Conservation (phyloP, 352 stramenopile genomes). For the Globisporangium abappressorium region DNA sequence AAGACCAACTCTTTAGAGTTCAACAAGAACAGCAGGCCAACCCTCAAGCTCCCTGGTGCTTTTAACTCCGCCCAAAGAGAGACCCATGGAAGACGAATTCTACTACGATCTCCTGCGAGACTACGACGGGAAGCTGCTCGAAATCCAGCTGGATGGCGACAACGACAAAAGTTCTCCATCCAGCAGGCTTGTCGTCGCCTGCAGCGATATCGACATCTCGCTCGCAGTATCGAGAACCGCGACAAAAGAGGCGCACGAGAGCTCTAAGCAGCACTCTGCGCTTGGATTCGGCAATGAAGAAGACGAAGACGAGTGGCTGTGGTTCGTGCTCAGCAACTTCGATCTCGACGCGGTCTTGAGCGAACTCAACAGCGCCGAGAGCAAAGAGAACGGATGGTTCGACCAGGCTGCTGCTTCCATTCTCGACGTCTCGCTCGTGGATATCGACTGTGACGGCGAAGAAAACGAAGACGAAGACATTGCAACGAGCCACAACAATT, state of each 20-base stretch:
- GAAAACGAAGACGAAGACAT: neutral
- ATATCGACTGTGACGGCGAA: slow-evolving; percentile 2
- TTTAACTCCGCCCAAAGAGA: neutral
- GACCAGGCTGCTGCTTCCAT: neutral
- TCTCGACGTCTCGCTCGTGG: slow-evolving; percentile 10
- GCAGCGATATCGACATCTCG: slow-evolving; percentile 1
- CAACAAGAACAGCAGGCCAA: neutral
- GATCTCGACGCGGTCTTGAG: slow-evolving; percentile 8
- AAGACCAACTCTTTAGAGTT: neutral
- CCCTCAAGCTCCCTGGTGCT: neutral
- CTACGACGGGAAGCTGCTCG: slow-evolving; percentile 27
- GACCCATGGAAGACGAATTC: slow-evolving; percentile 22
- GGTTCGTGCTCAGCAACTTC: slow-evolving; percentile 1
- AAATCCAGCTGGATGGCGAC: slow-evolving; percentile 33
- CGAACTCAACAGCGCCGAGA: slow-evolving; percentile 9
- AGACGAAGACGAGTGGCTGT: slow-evolving; percentile 4
- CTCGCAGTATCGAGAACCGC: neutral
- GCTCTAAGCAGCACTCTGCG: neutral
- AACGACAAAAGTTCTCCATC: neutral
- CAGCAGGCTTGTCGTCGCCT: neutral
- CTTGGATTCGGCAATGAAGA: neutral
- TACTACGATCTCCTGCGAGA: slow-evolving; percentile 24
- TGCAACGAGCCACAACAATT: neutral
- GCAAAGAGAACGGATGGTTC: neutral
- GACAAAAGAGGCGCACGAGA: neutral